Base-by-base conservation (phyloP, 192 early-diverging fungal genomes). In the Lobosporangium transversale region DNA sequence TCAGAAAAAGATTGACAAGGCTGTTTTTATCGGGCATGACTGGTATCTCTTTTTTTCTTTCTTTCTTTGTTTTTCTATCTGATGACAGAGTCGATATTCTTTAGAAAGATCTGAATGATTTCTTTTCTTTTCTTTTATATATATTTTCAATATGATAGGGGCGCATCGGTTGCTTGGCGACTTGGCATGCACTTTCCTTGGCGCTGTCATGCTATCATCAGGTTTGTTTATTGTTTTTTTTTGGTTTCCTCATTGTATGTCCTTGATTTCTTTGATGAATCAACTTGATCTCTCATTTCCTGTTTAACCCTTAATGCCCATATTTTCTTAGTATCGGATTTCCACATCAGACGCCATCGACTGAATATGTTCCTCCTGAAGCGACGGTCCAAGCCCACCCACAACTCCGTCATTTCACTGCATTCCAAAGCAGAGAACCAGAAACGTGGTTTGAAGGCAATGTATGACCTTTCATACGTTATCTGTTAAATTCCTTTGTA, bases 1-100 rank as follows among this genome's bases (percentile, higher is more conserved):
- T 60, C 79, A 85, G 47, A 53, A 89, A 56, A 60, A 80, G 11
- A 40, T 87, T 4, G 58, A 62, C 40, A 86, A 79, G 18, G 85
- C 84, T 14, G 83, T 86, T 10, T 78, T 87, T 29, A 53, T 91
- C 27, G 90, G 87, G 23, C 91, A 93, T 51, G 90, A 93, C 71
- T 93, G 89, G 89, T 80, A 76, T 53, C 53, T 11, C 14, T 20
- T 36, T 26, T 45, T 37, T 53, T 14, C 17, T 31, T 53, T 14
- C 26, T 31, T n/a, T n/a, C n/a, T n/a, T n/a, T n/a, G n/a, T n/a
- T n/a, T n/a, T n/a, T n/a, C n/a, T n/a, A n/a, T n/a, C n/a, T n/a
- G n/a, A n/a, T n/a, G n/a, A n/a, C n/a, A n/a, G n/a, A n/a, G n/a
- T n/a, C n/a, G n/a, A n/a, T n/a, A n/a, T n/a, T n/a, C n/a, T n/a